Evolutionary conservation across 495 filamentous ascomycete genomes (phyloP).

Genomic region (Lophiotrema nucula): DNA sequence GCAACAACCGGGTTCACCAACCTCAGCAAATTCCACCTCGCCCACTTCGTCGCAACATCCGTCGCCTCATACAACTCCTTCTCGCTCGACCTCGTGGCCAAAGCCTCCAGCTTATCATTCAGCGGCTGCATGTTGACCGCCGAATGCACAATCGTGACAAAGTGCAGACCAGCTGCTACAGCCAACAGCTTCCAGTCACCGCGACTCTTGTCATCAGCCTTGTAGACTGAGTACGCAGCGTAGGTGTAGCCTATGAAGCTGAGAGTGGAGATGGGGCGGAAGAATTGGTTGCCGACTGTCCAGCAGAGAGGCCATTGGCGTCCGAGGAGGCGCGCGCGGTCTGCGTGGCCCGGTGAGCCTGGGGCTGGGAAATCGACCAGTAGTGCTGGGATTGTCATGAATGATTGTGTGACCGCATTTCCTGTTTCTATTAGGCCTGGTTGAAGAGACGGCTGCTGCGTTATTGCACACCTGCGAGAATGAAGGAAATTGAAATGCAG

Average conservation of each 20-base stretch:
- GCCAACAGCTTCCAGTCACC: constrained; percentile 46
- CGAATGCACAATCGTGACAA: constrained; percentile 48
- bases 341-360: constrained; percentile 41
- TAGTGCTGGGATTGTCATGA: constrained; percentile 50
- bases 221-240: constrained; percentile 38
- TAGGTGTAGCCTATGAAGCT: constrained; percentile 50
- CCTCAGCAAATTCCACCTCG: constrained; percentile 25
- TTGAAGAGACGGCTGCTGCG: no score
- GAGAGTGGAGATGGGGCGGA: constrained; percentile 50
- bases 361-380: constrained; percentile 49
- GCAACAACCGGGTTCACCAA: constrained; percentile 44
- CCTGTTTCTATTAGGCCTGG: no score
- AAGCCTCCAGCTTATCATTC: constrained; percentile 47
- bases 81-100: constrained; percentile 26
- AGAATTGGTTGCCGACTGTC: constrained; percentile 50
- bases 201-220: not conserved
- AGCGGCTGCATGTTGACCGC: constrained; percentile 53
- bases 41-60: constrained; percentile 25
- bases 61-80: constrained; percentile 25
- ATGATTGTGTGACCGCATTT: constrained; percentile 53
- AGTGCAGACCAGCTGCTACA: constrained; percentile 43
- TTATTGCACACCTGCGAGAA: constrained; percentile 49
- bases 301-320: constrained; percentile 52
- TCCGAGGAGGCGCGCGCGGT: constrained; percentile 45
- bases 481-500: constrained; percentile 40